Evolutionary conservation across 306 rosid species (phyloP).

Genomic region (Albizia julibrissin): DNA sequence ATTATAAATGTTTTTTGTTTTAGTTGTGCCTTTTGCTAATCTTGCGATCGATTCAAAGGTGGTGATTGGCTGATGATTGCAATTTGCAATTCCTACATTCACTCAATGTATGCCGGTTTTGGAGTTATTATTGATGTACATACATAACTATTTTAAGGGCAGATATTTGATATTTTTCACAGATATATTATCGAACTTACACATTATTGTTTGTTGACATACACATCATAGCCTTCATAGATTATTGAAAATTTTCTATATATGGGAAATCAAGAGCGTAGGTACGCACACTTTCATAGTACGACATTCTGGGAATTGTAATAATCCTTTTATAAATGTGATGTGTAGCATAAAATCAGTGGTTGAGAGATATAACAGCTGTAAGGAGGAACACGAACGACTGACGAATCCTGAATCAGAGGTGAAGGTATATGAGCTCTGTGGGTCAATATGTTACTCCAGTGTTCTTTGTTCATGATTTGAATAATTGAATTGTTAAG

Average conservation of each 20-base stretch:
- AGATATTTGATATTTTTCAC: background rate
- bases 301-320: background rate
- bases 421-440: slow-evolving; percentile 38
- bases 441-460: background rate
- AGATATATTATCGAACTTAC: background rate
- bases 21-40: too few species aligned
- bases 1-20: too few species aligned
- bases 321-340: background rate
- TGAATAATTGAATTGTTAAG: background rate
- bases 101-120: background rate
- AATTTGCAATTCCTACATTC: background rate
- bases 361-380: slow-evolving; percentile 41
- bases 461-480: background rate
- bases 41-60: too few species aligned
- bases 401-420: slow-evolving; percentile 45
- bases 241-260: background rate
- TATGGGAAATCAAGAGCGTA: background rate
- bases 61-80: background rate
- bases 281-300: background rate
- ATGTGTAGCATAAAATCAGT: slow-evolving; percentile 43
- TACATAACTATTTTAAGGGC: background rate
- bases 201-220: background rate
- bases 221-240: background rate
- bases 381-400: slow-evolving; percentile 44
- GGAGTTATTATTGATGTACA: background rate